These are phyloP conservation scores for Microdochium bolleyi DNA, from an alignment of 2,329 filamentous ascomycete genomes.

Conservation along the genomic window DNA sequence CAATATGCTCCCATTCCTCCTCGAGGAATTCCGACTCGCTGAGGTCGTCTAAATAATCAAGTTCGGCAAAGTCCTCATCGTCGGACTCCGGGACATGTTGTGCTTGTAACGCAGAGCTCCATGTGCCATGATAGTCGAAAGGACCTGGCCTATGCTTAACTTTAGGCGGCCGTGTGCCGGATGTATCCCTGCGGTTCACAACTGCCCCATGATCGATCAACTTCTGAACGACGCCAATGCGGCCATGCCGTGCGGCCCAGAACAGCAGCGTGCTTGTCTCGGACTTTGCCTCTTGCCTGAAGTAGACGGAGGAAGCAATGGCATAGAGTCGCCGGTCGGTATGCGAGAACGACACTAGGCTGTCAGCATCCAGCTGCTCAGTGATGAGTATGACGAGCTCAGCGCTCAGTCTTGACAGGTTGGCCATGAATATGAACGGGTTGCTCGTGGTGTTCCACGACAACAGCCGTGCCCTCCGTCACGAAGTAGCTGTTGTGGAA, in stretches of 20 bases:
- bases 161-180: neutral
- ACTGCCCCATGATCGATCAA: neutral
- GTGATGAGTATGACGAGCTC: neutral
- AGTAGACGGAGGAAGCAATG: neutral
- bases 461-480: too few species aligned
- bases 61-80: neutral
- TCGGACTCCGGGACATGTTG: neutral
- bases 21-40: neutral
- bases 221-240: neutral
- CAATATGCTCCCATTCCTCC: neutral
- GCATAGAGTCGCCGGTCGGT: neutral
- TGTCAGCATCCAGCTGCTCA: neutral
- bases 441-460: too few species aligned
- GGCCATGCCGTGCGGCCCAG: neutral
- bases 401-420: neutral
- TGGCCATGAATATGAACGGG: neutral
- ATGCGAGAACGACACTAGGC: neutral
- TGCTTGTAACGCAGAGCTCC: neutral
- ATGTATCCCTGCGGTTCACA: neutral
- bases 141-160: neutral
- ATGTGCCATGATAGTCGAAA: neutral
- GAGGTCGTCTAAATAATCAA: neutral
- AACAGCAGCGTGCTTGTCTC: neutral
- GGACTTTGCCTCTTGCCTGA: neutral
- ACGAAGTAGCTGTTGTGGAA: too few species aligned